Conservation (phyloP, 495 filamentous ascomycete species). For the Trichoderma erinaceum region DNA sequence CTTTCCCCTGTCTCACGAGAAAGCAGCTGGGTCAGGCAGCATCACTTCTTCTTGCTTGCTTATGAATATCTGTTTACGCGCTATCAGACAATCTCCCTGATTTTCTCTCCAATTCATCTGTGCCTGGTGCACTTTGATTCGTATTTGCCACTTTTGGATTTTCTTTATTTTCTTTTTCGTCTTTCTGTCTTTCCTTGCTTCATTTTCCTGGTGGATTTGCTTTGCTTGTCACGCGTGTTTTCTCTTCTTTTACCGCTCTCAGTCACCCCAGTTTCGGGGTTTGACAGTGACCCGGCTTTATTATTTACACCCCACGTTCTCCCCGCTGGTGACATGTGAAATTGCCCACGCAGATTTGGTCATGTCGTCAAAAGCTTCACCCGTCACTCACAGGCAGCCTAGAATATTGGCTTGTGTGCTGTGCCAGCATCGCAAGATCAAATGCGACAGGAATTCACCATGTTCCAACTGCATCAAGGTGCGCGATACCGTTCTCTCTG, state of each 20-base stretch:
- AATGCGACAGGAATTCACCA: conserved; percentile 62
- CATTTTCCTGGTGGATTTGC: not conserved
- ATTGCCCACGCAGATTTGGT: not conserved
- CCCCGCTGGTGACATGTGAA: conserved; percentile 14
- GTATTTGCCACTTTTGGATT: not conserved
- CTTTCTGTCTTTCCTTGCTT: not conserved
- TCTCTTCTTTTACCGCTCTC: not conserved
- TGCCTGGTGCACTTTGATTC: conserved; percentile 5
- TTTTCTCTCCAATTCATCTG: not conserved
- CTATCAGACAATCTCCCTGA: not conserved
- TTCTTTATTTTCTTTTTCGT: not conserved
- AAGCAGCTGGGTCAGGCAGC: not conserved
- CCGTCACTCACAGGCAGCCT: not conserved
- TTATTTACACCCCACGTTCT: conserved; percentile 7
- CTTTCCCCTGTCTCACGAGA: conserved; percentile 4
- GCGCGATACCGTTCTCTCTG: conserved; percentile 4
- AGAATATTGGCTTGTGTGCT: conserved; percentile 32
- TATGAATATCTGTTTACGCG: not conserved
- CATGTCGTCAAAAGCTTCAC: conserved; percentile 11
- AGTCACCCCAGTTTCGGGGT: not conserved
- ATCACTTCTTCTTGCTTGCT: not conserved
- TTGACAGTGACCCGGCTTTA: not conserved
- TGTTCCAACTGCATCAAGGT: conserved; percentile 59
- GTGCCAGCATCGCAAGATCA: conserved; percentile 63
- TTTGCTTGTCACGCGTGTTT: not conserved